Evolutionary conservation across 139 green algal species (phyloP).

Genomic region (Coccomyxa sp.): DNA sequence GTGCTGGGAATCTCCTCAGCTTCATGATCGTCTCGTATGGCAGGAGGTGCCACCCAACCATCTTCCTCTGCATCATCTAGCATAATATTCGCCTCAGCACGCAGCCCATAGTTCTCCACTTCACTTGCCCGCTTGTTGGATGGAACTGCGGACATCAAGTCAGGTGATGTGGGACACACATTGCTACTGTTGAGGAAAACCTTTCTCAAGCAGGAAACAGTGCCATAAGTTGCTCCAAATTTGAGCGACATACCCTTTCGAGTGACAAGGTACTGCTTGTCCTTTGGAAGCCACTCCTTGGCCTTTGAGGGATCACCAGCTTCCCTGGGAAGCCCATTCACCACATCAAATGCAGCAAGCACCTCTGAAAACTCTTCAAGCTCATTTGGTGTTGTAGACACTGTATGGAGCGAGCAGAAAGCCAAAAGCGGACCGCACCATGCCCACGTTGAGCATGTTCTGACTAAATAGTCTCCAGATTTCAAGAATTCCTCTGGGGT

Average conservation of each 20-base stretch:
- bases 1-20: not conserved
- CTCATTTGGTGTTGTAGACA: not conserved
- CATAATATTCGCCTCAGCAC: constrained; percentile 37
- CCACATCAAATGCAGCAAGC: too few species aligned
- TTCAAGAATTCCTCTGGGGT: constrained; percentile 83
- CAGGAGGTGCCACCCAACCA: constrained; percentile 42
- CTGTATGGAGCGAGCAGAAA: not conserved
- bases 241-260: constrained; percentile 54
- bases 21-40: not conserved
- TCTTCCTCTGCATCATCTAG: constrained; percentile 47
- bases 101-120: constrained; percentile 42
- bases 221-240: not conserved
- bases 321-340: constrained; percentile 48
- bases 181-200: not conserved
- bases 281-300: constrained; percentile 55
- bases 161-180: not conserved
- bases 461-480: constrained; percentile 79
- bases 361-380: not conserved
- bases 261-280: constrained; percentile 89
- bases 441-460: constrained; percentile 77
- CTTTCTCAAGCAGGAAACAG: not conserved
- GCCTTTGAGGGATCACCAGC: constrained; percentile 61
- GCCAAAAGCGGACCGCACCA: constrained; percentile 53
- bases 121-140: constrained; percentile 69
- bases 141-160: constrained; percentile 60